Conservation (phyloP, 2,329 filamentous ascomycete species). For the Cladosporium austrohemisphaericum region DNA sequence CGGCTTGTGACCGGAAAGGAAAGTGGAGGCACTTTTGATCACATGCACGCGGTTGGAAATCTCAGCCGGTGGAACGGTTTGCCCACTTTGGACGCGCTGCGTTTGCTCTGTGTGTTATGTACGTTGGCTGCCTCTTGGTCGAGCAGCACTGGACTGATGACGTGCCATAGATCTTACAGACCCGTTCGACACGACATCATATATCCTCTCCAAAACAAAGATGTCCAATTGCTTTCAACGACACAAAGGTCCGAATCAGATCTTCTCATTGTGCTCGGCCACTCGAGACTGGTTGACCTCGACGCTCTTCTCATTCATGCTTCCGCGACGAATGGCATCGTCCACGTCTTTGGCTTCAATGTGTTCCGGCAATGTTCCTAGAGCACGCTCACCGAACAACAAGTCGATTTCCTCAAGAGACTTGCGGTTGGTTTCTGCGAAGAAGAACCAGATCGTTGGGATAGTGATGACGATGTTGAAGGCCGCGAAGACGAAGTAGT, state of each 20-base stretch:
- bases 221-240: too few species aligned
- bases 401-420: constrained; percentile 57
- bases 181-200: too few species aligned
- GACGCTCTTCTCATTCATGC: constrained; percentile 18
- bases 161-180: too few species aligned
- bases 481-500: constrained; percentile 56
- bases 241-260: neutral
- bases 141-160: too few species aligned
- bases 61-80: too few species aligned
- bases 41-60: neutral
- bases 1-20: constrained; percentile 9
- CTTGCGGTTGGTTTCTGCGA: constrained; percentile 53
- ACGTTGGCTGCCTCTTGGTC: too few species aligned
- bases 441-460: constrained; percentile 49
- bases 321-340: constrained; percentile 22
- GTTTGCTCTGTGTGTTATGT: too few species aligned
- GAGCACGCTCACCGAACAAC: constrained; percentile 51
- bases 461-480: constrained; percentile 46
- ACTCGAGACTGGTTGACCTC: constrained; percentile 17
- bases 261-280: constrained; percentile 13
- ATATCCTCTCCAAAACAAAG: too few species aligned
- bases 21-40: constrained; percentile 12
- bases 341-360: constrained; percentile 36
- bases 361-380: constrained; percentile 46
- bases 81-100: too few species aligned